These are phyloP conservation scores for Salix viminalis DNA, from an alignment of 345 rosid genomes.

Conservation along the genomic window DNA sequence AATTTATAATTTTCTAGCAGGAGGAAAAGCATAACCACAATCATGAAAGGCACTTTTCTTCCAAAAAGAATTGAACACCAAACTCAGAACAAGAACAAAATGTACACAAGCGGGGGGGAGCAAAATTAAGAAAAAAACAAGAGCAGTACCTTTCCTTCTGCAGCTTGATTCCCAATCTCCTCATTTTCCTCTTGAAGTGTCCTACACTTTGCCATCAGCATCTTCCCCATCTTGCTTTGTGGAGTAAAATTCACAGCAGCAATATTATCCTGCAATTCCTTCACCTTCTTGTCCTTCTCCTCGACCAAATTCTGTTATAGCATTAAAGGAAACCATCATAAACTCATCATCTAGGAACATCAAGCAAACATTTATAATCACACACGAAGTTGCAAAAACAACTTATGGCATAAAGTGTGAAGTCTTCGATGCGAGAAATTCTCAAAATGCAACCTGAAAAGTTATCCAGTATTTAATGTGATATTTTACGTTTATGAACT, in stretches of 20 bases:
- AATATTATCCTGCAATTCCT: slow-evolving; percentile 88
- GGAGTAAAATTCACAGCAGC: slow-evolving; percentile 86
- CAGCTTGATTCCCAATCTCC: slow-evolving; percentile 91
- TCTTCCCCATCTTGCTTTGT: slow-evolving; percentile 84
- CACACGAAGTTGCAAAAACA: background rate
- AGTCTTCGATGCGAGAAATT: background rate
- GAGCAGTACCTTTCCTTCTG: slow-evolving; percentile 81
- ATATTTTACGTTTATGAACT: background rate
- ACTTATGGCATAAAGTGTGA: background rate
- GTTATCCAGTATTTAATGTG: background rate
- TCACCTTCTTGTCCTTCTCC: slow-evolving; percentile 94
- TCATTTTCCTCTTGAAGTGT: slow-evolving; percentile 96
- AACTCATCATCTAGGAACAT: background rate
- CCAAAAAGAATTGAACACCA: background rate
- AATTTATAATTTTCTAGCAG: background rate
- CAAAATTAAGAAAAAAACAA: slow-evolving; percentile 2
- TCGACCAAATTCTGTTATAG: slow-evolving; percentile 68
- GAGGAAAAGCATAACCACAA: too few species aligned
- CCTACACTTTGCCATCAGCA: slow-evolving; percentile 92
- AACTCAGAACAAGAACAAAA: background rate
- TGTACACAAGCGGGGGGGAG: background rate
- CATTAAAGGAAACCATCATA: background rate
- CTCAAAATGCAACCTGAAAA: background rate
- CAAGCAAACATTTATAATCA: background rate
- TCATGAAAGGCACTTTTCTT: background rate